Evolutionary conservation across 148 eudicot genomes (phyloP).

Genomic region (Rhododendron griersonianum): DNA sequence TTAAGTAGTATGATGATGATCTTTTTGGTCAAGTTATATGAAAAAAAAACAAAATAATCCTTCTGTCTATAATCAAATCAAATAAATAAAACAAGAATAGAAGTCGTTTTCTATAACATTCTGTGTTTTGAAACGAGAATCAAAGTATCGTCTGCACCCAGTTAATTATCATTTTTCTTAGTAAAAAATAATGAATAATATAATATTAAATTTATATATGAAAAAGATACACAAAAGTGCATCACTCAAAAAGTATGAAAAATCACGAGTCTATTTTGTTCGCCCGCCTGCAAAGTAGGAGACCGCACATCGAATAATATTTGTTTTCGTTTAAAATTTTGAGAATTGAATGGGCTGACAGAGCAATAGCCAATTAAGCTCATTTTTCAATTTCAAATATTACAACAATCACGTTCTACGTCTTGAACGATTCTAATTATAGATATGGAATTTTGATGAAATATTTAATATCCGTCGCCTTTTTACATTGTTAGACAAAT

Average conservation of each 20-base stretch:
- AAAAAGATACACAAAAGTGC: background rate
- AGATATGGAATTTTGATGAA: background rate
- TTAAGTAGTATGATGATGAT: background rate
- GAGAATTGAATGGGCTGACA: background rate
- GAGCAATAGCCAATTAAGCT: background rate
- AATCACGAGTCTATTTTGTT: background rate
- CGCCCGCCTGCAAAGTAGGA: background rate
- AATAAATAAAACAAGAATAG: background rate
- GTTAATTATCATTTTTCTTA: background rate
- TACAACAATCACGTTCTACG: background rate
- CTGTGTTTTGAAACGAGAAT: background rate
- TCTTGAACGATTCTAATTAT: background rate
- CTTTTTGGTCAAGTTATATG: background rate
- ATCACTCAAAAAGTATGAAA: background rate
- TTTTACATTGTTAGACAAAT: background rate
- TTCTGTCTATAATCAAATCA: background rate
- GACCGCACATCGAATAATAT: background rate
- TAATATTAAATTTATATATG: background rate
- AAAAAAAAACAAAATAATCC: background rate
- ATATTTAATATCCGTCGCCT: background rate
- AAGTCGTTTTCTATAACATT: background rate
- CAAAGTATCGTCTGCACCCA: background rate
- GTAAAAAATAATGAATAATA: background rate
- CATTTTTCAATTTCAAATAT: background rate
- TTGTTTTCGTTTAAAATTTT: background rate